Conservation (phyloP, 306 rosid species). For the Clitoria ternatea region DNA sequence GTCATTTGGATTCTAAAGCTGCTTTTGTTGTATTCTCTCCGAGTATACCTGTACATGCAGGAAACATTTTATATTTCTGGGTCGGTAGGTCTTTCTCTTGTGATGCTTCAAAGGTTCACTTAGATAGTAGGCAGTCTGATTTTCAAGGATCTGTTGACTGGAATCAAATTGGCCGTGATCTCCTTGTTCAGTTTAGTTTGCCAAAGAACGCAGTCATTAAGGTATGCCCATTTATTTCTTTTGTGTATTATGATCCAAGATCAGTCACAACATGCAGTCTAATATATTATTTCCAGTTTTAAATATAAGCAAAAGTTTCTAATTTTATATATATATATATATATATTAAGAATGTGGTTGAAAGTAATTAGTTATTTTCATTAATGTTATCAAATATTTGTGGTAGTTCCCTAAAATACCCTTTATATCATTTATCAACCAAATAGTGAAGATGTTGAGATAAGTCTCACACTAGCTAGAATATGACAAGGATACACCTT, state of each 20-base stretch:
- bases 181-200: slow-evolving; percentile 53
- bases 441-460: too few species aligned
- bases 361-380: too few species aligned
- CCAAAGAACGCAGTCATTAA: slow-evolving; percentile 56
- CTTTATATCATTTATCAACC: too few species aligned
- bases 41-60: slow-evolving; percentile 37
- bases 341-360: too few species aligned
- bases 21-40: slow-evolving; percentile 70
- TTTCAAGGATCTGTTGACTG: slow-evolving; percentile 51
- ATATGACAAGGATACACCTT: too few species aligned
- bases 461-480: too few species aligned
- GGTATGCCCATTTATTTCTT: slow-evolving; percentile 45
- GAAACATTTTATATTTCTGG: slow-evolving; percentile 67
- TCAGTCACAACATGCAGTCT: not conserved
- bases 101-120: slow-evolving; percentile 37
- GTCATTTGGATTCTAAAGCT: slow-evolving; percentile 65
- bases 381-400: too few species aligned
- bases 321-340: too few species aligned
- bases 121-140: slow-evolving; percentile 49
- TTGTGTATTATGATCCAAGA: not conserved
- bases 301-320: too few species aligned
- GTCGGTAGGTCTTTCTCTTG: slow-evolving; percentile 62
- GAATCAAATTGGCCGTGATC: slow-evolving; percentile 55
- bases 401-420: too few species aligned
- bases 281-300: too few species aligned